Evolutionary conservation across 805 yeast genomes (phyloP), one percentile per base, ranked within the genome.

Genomic region (Scheffersomyces ergatensis): DNA sequence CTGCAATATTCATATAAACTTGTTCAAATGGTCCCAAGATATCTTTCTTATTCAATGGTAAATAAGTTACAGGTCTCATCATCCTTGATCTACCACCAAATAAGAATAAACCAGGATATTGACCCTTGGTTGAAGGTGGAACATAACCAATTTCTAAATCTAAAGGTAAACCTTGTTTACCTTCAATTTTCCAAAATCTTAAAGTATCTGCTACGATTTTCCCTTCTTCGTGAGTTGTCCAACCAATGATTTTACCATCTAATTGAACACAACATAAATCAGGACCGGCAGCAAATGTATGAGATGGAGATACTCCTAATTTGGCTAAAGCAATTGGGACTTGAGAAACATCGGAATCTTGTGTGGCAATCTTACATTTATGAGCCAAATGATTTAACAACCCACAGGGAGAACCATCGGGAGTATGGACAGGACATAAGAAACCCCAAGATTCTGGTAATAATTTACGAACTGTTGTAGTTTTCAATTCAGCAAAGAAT

Each of bases 321-420:
- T 78, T 69, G 44, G 78, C 75, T 47, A 90, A 72, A 2, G 82
- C 76, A 7, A 67, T 63, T 20, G 95, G 86, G 32, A 93, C 81
- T 20, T 70, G 67, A 5, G 88, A 76, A 14, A 84, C 92, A 58
- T 90, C 95, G 4, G 85, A 69, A 18, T 81, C 82, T 33, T 65
- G 62, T 7, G 97, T 90, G 5, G 96, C 80, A 45, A 93, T 85
- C 53, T 77, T 75, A 76, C 99, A 93, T 65, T 88, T 89, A 69
- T 93, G 97, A 8, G 98, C 85, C 70, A 93, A 82, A 76, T 93
- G 99, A 68, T 93, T 93, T 57, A 93, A 73, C 62, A 93, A 75
- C 72, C 99, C 99, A 82, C 99, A 93, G 16, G 99, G 99, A 38
- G 98, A 86, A 54, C 99, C 99, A 84, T 93, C 99, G 5, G 99